Evolutionary conservation across 2,329 filamentous ascomycete genomes (phyloP).

Genomic region (Trichoderma sp.): DNA sequence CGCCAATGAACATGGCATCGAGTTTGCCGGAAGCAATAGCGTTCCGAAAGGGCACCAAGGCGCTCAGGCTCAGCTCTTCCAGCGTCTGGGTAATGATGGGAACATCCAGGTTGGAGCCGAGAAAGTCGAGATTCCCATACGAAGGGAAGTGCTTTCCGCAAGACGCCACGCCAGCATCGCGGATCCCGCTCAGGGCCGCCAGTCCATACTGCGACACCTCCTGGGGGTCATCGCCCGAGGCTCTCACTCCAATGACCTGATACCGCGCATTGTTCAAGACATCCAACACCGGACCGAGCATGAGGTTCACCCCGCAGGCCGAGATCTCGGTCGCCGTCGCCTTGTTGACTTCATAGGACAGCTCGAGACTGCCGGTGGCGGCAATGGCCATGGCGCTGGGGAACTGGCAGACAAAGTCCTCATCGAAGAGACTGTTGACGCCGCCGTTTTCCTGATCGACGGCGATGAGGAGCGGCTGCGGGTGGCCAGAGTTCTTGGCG

Average conservation of each 20-base stretch:
- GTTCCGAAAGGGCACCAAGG: conserved; percentile 87
- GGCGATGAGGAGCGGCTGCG: conserved; percentile 84
- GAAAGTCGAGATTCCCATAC: conserved; percentile 91
- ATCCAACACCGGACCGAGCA: conserved; percentile 90
- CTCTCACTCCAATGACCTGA: conserved; percentile 86
- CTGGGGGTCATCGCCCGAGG: conserved; percentile 89
- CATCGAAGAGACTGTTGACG: conserved; percentile 94
- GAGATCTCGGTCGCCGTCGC: conserved; percentile 91
- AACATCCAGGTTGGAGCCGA: conserved; percentile 87
- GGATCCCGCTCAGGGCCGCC: conserved; percentile 88
- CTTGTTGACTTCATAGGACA: conserved; percentile 88
- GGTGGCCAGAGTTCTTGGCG: conserved; percentile 86
- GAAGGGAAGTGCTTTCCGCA: conserved; percentile 97
- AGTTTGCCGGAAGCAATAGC: conserved; percentile 79
- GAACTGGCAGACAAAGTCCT: conserved; percentile 94
- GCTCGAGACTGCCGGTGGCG: conserved; percentile 81
- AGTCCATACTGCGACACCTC: conserved; percentile 93
- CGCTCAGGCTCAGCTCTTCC: conserved; percentile 89
- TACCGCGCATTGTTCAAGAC: conserved; percentile 91
- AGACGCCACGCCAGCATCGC: conserved; percentile 83
- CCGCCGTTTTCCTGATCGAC: conserved; percentile 98
- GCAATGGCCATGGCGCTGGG: conserved; percentile 96
- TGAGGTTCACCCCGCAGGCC: conserved; percentile 93
- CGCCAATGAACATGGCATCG: conserved; percentile 94
- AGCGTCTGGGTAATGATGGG: conserved; percentile 94